Evolutionary conservation across 768 basidiomycete species (phyloP).

Genomic region (Russula sp.): DNA sequence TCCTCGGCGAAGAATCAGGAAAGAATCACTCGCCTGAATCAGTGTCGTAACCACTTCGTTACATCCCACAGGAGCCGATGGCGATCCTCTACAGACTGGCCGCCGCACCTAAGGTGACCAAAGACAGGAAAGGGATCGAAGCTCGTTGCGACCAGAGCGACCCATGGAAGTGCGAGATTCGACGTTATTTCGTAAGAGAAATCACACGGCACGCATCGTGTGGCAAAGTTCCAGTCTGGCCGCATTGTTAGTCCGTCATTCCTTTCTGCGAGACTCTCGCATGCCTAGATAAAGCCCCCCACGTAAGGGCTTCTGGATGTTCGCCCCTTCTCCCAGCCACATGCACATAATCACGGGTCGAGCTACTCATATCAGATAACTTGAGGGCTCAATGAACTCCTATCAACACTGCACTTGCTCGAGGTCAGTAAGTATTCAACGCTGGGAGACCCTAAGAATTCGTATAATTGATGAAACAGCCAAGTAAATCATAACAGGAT

Average conservation of each 20-base stretch:
- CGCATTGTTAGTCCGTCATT: too few species aligned
- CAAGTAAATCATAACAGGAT: not conserved
- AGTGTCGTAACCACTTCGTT: slow-evolving; percentile 69
- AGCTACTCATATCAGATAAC: not conserved
- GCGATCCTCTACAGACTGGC: slow-evolving; percentile 33
- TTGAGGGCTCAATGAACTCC: not conserved
- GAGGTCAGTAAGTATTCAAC: not conserved
- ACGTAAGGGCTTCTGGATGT: not conserved
- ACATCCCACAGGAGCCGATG: slow-evolving; percentile 45
- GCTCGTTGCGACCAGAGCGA: slow-evolving; percentile 33
- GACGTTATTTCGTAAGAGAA: too few species aligned
- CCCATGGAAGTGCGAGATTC: slow-evolving; percentile 23
- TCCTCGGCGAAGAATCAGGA: slow-evolving; percentile 34
- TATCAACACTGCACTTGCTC: not conserved
- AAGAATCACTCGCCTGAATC: slow-evolving; percentile 60
- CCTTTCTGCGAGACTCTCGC: too few species aligned
- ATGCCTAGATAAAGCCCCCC: too few species aligned
- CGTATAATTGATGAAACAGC: not conserved
- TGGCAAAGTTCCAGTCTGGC: too few species aligned
- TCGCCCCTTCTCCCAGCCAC: not conserved
- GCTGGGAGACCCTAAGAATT: not conserved
- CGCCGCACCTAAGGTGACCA: not conserved
- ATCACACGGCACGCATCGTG: too few species aligned
- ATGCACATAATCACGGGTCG: not conserved
- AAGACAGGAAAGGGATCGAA: slow-evolving; percentile 5